phyloP scores from a whole-genome alignment of 345 rosid genomes.

The Bretschneidera sinensis region DNA sequence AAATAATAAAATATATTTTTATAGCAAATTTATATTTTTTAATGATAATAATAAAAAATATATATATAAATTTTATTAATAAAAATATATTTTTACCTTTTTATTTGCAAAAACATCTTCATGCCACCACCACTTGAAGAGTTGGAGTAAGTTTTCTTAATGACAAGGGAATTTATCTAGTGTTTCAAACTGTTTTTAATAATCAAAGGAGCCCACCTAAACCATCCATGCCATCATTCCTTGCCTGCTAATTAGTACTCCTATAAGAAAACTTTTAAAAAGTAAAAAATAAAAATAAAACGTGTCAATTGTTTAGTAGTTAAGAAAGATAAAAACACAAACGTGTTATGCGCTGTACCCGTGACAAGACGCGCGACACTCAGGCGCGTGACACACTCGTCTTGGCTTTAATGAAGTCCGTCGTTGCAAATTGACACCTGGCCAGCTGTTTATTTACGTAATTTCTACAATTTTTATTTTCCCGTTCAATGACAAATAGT shows the following conservation, averaged over 20 bases:
- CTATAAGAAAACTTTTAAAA: no score
- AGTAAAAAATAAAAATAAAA: not conserved
- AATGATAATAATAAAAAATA: no score
- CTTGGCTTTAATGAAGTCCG: slow-evolving; percentile 19
- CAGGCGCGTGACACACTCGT: slow-evolving; percentile 16
- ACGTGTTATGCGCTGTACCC: slow-evolving; percentile 23
- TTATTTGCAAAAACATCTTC: not conserved
- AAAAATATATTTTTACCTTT: not conserved
- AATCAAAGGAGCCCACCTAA: no score
- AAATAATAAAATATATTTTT: no score
- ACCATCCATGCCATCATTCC: no score
- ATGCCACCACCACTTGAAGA: no score
- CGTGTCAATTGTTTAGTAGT: not conserved
- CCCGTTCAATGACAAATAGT: not conserved
- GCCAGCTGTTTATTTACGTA: slow-evolving; percentile 23
- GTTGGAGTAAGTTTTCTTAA: no score
- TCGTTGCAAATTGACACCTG: slow-evolving; percentile 27
- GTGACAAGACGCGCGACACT: slow-evolving; percentile 3
- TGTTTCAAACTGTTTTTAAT: no score
- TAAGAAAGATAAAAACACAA: not conserved
- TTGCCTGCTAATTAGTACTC: no score
- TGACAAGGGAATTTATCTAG: no score
- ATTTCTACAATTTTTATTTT: slow-evolving; percentile 16
- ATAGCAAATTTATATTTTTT: no score
- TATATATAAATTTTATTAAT: no score